Evolutionary conservation across 2,329 filamentous ascomycete species (phyloP).

Genomic region (Fusarium secorum): DNA sequence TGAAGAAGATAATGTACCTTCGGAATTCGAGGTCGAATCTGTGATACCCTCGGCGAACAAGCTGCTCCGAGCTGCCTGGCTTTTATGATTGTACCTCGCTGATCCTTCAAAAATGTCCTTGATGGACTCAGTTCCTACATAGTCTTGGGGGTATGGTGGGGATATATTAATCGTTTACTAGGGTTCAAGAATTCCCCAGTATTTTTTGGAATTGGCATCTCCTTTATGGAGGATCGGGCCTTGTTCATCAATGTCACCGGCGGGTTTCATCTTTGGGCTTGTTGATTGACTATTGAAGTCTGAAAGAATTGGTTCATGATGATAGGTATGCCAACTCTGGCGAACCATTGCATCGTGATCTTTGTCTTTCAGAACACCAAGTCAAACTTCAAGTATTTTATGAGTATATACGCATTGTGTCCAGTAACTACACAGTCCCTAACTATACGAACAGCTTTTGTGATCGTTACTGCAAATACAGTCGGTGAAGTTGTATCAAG

Average conservation of each 20-base stretch:
- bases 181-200: slow-evolving; percentile 27
- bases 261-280: slow-evolving; percentile 16
- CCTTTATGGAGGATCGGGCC: slow-evolving; percentile 19
- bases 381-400: not conserved
- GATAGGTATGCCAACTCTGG: not conserved
- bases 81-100: not conserved
- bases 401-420: not conserved
- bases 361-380: not conserved
- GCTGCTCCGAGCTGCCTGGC: not conserved
- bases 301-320: not conserved
- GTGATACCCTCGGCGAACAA: slow-evolving; percentile 4
- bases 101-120: not conserved
- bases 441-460: not conserved
- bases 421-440: not conserved
- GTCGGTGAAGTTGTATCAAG: slow-evolving; percentile 4
- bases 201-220: slow-evolving; percentile 33
- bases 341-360: not conserved
- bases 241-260: slow-evolving; percentile 7
- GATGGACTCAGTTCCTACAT: slow-evolving; percentile 3
- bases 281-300: not conserved
- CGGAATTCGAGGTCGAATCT: not conserved
- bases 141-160: slow-evolving; percentile 21
- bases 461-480: not conserved
- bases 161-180: slow-evolving; percentile 19
- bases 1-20: slow-evolving; percentile 8